These are phyloP conservation scores for Metschnikowia drakensbergensis DNA, from an alignment of 805 yeast species.

Conservation along the genomic window DNA sequence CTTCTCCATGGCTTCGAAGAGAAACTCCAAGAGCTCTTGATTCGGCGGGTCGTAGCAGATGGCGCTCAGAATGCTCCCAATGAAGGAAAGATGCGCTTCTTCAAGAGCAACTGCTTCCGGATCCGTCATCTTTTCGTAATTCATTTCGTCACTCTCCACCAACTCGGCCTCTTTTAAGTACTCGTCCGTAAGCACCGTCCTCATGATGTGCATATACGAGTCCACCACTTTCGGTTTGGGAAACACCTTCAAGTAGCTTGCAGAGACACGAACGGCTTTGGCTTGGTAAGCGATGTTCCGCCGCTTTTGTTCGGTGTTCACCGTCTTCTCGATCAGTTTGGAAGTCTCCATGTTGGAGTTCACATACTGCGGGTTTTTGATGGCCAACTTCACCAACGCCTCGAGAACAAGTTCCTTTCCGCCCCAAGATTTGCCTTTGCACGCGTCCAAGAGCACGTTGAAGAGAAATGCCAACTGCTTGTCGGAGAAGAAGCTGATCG, in stretches of 20 bases:
- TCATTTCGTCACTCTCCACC: conserved; percentile 24
- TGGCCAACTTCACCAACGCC: conserved; percentile 59
- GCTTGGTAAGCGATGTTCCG: conserved; percentile 62
- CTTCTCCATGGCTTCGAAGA: conserved; percentile 21
- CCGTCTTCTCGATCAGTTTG: conserved; percentile 39
- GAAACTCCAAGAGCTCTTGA: conserved; percentile 24
- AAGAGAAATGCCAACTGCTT: conserved; percentile 37
- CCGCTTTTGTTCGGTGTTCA: conserved; percentile 60
- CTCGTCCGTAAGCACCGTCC: conserved; percentile 33
- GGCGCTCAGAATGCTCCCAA: conserved; percentile 23
- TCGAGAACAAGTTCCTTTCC: conserved; percentile 79
- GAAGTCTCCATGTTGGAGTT: conserved; percentile 22
- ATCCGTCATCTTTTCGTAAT: conserved; percentile 15
- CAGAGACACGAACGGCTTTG: conserved; percentile 50
- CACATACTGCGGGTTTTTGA: conserved; percentile 42
- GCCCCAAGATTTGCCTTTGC: conserved; percentile 77
- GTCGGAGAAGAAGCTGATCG: conserved; percentile 26
- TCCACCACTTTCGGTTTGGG: conserved; percentile 32
- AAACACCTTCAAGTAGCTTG: conserved; percentile 44
- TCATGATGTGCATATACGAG: conserved; percentile 36
- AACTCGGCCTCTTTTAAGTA: conserved; percentile 30
- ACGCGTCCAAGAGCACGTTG: conserved; percentile 52
- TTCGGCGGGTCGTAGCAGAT: conserved; percentile 10
- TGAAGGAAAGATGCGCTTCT: conserved; percentile 42
- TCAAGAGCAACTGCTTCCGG: conserved; percentile 30